phyloP scores from a whole-genome alignment of 1,284 basidiomycete genomes.

The Mycosarcoma maydis region DNA sequence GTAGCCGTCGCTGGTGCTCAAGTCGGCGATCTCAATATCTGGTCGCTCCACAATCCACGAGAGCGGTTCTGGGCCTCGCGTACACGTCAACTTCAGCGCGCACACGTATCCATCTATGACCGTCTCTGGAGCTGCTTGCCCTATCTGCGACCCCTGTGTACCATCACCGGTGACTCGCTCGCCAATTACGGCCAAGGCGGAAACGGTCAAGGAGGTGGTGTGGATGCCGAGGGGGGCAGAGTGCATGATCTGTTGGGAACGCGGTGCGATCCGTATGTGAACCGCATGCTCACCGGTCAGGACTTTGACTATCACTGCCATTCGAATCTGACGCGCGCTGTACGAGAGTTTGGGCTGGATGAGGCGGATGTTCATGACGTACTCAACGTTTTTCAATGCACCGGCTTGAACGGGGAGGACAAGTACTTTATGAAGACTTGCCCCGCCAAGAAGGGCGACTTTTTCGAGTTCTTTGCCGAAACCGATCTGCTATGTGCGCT shows the following conservation, averaged over 20 bases:
- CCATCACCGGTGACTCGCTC: slow-evolving; percentile 28
- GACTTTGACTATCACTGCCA: slow-evolving; percentile 42
- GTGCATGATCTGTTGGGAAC: slow-evolving; percentile 31
- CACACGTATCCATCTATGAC: slow-evolving; percentile 34
- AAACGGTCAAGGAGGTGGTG: slow-evolving; percentile 14
- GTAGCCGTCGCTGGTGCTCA: slow-evolving; percentile 9
- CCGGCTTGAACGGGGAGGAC: slow-evolving; percentile 24
- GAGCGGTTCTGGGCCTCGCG: slow-evolving; percentile 37
- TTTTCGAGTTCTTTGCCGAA: slow-evolving; percentile 32
- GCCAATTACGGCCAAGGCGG: slow-evolving; percentile 16
- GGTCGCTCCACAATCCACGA: slow-evolving; percentile 21
- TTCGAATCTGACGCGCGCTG: slow-evolving; percentile 22
- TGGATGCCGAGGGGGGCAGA: slow-evolving; percentile 25
- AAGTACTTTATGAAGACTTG: slow-evolving; percentile 46
- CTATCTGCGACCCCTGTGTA: slow-evolving; percentile 34
- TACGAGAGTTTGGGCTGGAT: slow-evolving; percentile 17
- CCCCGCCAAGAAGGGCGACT: slow-evolving; percentile 31
- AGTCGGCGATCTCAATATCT: slow-evolving; percentile 30
- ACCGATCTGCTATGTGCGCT: slow-evolving; percentile 29
- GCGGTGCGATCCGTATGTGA: slow-evolving; percentile 36
- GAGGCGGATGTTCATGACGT: slow-evolving; percentile 35
- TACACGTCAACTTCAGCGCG: slow-evolving; percentile 33
- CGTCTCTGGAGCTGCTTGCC: slow-evolving; percentile 33
- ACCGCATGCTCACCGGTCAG: slow-evolving; percentile 25
- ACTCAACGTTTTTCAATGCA: slow-evolving; percentile 36